phyloP scores from a whole-genome alignment of 140 eudicot species.

The Senecio squalidus region DNA sequence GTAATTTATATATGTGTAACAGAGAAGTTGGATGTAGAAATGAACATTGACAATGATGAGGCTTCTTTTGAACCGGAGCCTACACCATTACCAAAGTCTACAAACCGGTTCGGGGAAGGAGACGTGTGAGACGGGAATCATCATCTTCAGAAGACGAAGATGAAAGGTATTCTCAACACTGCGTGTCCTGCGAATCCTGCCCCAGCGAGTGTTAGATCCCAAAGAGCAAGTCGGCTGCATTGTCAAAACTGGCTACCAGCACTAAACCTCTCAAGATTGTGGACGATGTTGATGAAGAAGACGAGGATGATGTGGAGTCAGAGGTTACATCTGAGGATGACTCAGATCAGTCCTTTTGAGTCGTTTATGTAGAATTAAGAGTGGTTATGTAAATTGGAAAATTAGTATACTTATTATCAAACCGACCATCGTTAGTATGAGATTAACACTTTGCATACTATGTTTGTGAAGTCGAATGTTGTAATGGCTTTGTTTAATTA shows the following conservation, averaged over 20 bases:
- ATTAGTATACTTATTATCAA: constrained; percentile 1
- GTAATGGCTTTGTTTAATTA: not conserved
- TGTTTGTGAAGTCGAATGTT: constrained; percentile 18
- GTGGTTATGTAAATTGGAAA: constrained; percentile 24
- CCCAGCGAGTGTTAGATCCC: constrained; percentile 51
- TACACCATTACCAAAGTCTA: constrained; percentile 67
- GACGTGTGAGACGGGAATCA: constrained; percentile 44
- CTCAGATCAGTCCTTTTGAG: constrained; percentile 20
- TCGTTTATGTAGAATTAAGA: constrained; percentile 5
- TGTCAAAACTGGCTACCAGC: constrained; percentile 48
- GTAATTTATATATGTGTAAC: constrained; percentile 4
- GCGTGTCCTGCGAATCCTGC: constrained; percentile 43
- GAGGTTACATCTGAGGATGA: constrained; percentile 75
- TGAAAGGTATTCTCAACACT: constrained; percentile 41
- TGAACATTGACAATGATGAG: constrained; percentile 36
- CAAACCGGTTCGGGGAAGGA: constrained; percentile 47
- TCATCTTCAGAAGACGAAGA: constrained; percentile 70
- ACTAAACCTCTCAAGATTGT: constrained; percentile 28
- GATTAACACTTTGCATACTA: constrained; percentile 13
- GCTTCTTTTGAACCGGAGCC: constrained; percentile 49
- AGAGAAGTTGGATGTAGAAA: constrained; percentile 59
- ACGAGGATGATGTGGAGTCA: constrained; percentile 37
- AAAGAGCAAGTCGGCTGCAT: constrained; percentile 94
- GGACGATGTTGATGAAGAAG: constrained; percentile 30
- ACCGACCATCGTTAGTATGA: not conserved